Base-by-base conservation (phyloP, 1,139 yeast species). In the Kodamaea sp. region DNA sequence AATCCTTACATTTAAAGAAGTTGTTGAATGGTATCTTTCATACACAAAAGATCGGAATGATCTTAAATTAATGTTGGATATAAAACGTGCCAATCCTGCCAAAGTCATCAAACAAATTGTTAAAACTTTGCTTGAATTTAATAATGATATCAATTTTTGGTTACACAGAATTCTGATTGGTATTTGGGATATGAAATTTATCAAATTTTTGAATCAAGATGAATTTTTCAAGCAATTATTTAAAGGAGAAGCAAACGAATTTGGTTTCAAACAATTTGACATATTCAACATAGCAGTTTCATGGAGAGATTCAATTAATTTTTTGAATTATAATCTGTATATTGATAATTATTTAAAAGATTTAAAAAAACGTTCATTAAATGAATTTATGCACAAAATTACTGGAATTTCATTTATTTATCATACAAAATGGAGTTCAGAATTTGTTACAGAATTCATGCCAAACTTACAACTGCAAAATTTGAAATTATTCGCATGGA, bases 401-500 rank as follows among this genome's bases (percentile, higher is more conserved):
- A 63, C 70, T 1, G 75, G 73, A 0, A 61, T 71, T 1, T 69
- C 75, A 6, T 42, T 71, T 22, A 46, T 70, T 27, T 70, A 70
- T 45, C 47, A 69, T 20, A 53, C 57, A 46, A 70, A 73, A 7
- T 70, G 75, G 75, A 59, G 68, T 1, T 38, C 47, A 3, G 66
- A 58, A 2, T 71, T 68, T 38, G 46, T 70, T 12, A 54, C 60
- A 22, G 56, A 57, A 31, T 70, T 71, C 42, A 47, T 70, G 37
- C 77, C 77, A 0, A 50, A 66, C 11, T 49, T 63, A 24, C 61
- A 63, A 29, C 53, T 63, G 4, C 67, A 76, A 34, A 66, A 74
- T 39, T 58, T 84, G 40, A 70, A 73, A 36, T 64, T 87, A 10
- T 87, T 79, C 60, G 65, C 85, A 15, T 90, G 97, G 97, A 90